phyloP scores from a whole-genome alignment of 2,329 filamentous ascomycete species.

The Penicillium sp. region DNA sequence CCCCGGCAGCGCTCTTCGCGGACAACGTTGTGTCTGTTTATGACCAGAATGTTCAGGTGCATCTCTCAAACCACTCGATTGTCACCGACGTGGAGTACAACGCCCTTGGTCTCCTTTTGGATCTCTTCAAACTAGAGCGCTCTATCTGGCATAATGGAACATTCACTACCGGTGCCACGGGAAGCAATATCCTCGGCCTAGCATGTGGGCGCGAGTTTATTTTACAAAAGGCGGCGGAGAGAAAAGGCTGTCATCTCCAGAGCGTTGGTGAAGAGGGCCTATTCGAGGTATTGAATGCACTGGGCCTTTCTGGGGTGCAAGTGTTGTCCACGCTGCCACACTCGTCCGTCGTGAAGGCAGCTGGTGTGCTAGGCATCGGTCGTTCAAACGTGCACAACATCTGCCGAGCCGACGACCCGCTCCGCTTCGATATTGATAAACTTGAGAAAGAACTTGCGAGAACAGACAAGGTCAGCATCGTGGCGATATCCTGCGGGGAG shows the following conservation, averaged over 20 bases:
- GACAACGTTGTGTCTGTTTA: conserved; percentile 78
- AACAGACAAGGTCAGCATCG: conserved; percentile 64
- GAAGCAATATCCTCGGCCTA: conserved; percentile 63
- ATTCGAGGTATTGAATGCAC: conserved; percentile 61
- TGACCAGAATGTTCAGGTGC: conserved; percentile 83
- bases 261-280: conserved; percentile 70
- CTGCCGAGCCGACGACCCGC: conserved; percentile 50
- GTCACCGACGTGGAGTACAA: conserved; percentile 73
- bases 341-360: conserved; percentile 80
- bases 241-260: conserved; percentile 25
- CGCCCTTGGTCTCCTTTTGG: conserved; percentile 66
- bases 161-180: conserved; percentile 74
- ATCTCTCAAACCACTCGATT: conserved; percentile 72
- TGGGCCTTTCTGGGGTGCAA: conserved; percentile 67
- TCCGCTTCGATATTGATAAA: conserved; percentile 65
- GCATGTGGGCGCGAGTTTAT: conserved; percentile 67
- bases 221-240: conserved; percentile 44
- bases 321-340: conserved; percentile 79
- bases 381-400: conserved; percentile 65
- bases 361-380: conserved; percentile 76
- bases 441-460: conserved; percentile 60
- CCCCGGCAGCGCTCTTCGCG: conserved; percentile 75
- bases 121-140: conserved; percentile 61
- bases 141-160: conserved; percentile 66
- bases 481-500: conserved; percentile 80